Base-by-base conservation (phyloP, 83 land plant species). In the Thuja plicata region DNA sequence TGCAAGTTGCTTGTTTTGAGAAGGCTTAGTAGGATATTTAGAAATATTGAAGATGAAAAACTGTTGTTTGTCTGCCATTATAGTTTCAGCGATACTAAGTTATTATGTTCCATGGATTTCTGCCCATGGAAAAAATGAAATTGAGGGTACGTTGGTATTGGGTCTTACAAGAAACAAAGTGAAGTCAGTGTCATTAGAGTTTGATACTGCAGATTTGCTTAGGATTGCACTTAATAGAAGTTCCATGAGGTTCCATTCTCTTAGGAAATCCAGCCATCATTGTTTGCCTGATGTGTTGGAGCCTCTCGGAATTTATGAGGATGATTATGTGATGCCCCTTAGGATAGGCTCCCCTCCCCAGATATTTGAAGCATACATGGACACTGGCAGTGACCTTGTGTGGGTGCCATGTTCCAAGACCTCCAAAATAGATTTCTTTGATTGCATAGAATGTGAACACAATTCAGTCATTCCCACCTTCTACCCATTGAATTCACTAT, bases 321-420 rank as follows among this genome's bases (percentile, higher is more conserved):
- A 91, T 89, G 93, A 91, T 6, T 93, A 90, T 88, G 82, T 93
- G 30, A 89, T 93, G 86, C 79, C 94, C 80, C 73, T 93, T 17
- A 88, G 89, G 30, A 19, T 93, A 38, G 94, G 94, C 19, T 89
- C 94, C 50, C 94, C 94, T 45, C 87, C 91, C 10, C 91, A 93
- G 45, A 70, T 91, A 80, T 40, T 93, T 34, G 91, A 91, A 87
- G 94, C 89, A 2, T 93, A 90, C 60, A 86, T 93, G 91, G 95
- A 93, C 86, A 93, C 95, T 35, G 95, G 95, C 30, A 93, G 95
- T 57, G 95, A 93, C 87, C 93, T 93, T 3, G 92, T 91, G n/a
- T 93, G 95, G 95, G 91, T 93, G n/a, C 95, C 95, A n/a, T 93
- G 95, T 38, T 79, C 40, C 10, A 45, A 35, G 82, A 79, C 46